Conservation (phyloP, 495 filamentous ascomycete genomes). For the Penicillium atrosanguineum region DNA sequence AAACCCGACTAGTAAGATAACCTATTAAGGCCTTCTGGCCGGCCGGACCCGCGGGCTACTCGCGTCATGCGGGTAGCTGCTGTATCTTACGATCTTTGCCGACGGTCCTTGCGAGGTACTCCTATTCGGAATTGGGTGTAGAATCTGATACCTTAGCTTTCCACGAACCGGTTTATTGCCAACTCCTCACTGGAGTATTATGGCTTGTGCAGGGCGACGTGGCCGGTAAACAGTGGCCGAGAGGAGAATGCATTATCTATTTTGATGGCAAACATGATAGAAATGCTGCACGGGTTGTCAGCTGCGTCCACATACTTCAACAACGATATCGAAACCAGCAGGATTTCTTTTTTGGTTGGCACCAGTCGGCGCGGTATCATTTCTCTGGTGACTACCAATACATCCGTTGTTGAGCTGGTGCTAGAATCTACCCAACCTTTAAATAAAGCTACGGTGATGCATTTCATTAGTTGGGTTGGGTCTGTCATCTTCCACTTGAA, state of each 20-base stretch:
- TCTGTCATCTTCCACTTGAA: conserved; percentile 27
- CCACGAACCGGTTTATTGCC: conserved; percentile 63
- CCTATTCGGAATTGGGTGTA: conserved; percentile 69
- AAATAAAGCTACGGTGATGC: conserved; percentile 17
- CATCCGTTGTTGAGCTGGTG: conserved; percentile 32
- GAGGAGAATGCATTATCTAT: conserved; percentile 8
- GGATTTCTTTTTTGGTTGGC: conserved; percentile 34
- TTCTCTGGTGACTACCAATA: conserved; percentile 42
- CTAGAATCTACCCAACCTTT: conserved; percentile 32
- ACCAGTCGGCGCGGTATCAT: conserved; percentile 33
- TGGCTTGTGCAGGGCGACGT: conserved; percentile 49
- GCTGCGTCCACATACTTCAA: too few species aligned
- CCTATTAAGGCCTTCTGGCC: conserved; percentile 31
- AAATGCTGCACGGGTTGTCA: too few species aligned
- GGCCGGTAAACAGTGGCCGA: conserved; percentile 66
- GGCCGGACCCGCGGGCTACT: background rate
- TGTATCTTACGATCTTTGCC: conserved; percentile 62
- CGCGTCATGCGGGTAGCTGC: conserved; percentile 24
- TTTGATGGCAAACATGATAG: too few species aligned
- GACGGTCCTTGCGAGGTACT: conserved; percentile 63
- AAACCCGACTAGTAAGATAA: conserved; percentile 65
- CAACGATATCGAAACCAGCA: conserved; percentile 21
- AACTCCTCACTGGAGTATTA: conserved; percentile 59
- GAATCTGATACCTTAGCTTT: conserved; percentile 60
- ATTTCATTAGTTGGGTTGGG: conserved; percentile 19